Conservation (phyloP, 176 grass and related monocot species). For the Cenchrus purpureus region DNA sequence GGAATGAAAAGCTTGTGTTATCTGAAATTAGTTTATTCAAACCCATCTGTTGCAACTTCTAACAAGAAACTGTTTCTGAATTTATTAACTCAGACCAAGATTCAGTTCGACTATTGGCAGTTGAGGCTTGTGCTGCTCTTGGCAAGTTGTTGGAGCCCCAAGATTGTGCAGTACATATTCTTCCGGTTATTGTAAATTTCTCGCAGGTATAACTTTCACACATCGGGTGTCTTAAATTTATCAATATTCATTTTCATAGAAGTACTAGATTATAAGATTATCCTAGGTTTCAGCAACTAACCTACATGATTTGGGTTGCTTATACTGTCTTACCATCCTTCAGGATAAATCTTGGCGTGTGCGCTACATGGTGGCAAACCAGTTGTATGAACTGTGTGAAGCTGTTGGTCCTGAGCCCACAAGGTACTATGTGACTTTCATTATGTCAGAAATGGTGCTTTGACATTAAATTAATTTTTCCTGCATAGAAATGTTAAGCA, state of each 20-base stretch:
- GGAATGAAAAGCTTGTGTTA: background rate
- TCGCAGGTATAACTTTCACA: conserved; percentile 52
- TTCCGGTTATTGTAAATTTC: conserved; percentile 86
- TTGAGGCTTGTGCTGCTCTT: conserved; percentile 80
- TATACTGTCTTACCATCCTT: background rate
- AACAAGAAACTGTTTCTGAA: conserved; percentile 2
- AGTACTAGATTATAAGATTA: conserved; percentile 4
- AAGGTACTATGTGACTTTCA: conserved; percentile 50
- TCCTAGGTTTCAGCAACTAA: background rate
- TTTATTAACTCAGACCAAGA: conserved; percentile 64
- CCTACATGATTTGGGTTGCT: background rate
- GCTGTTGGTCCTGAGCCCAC: conserved; percentile 86
- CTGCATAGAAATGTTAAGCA: background rate
- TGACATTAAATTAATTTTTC: background rate
- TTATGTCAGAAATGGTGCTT: background rate
- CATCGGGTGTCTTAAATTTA: background rate
- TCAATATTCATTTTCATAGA: background rate
- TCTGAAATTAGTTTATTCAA: background rate
- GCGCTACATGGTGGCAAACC: conserved; percentile 98
- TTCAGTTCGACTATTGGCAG: conserved; percentile 79
- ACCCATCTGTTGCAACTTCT: background rate
- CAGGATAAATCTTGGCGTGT: conserved; percentile 99
- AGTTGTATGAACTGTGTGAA: conserved; percentile 92
- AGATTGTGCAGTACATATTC: conserved; percentile 77
- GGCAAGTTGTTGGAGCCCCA: conserved; percentile 80